Base-by-base conservation (phyloP, 2,329 filamentous ascomycete genomes). In the Apiospora malaysiana region DNA sequence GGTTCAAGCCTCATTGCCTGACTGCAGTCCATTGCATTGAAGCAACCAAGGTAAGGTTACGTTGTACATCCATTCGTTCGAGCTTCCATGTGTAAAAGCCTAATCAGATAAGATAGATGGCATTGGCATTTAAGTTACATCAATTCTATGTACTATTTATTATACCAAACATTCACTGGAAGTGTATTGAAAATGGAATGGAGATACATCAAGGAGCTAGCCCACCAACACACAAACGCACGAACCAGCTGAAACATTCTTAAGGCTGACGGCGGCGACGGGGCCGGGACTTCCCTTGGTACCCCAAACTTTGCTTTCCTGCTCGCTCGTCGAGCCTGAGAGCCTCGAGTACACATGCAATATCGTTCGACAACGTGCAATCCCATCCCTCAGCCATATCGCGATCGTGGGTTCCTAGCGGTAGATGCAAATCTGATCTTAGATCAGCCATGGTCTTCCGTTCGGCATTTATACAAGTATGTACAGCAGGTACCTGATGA, bases 191-290 rank as follows among this genome's bases (percentile, higher is more conserved):
- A 32, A 21, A 21, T 37, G 27, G 10, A 32, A 16, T 12, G 27
- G 12, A 3, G 14, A 23, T 25, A 12, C 2, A 25, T 5, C 47
- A 14, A n/a, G n/a, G n/a, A n/a, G n/a, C n/a, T n/a, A n/a, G n/a
- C n/a, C n/a, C n/a, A n/a, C n/a, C n/a, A n/a, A n/a, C n/a, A n/a
- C n/a, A 37, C 25, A 25, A 32, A 59, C 51, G 51, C 51, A 37
- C 27, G 14, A n/a, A 14, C 56, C 56, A 63, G 56, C 56, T 63
- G 56, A 63, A 63, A 63, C 56, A 63, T n/a, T 63, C 21, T 40
- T 40, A 40, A 63, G 56, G 56, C 56, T 63, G 56, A 63, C 56
- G 56, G 51, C 51, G 27, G 23, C 51, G 51, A n/a, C n/a, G n/a
- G n/a, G n/a, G 56, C 32, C 56, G 56, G 56, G 43, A 46, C 23